Evolutionary conservation across 2,329 filamentous ascomycete species (phyloP), one percentile per base, ranked within the genome.

Genomic region (Talaromyces atroroseus): DNA sequence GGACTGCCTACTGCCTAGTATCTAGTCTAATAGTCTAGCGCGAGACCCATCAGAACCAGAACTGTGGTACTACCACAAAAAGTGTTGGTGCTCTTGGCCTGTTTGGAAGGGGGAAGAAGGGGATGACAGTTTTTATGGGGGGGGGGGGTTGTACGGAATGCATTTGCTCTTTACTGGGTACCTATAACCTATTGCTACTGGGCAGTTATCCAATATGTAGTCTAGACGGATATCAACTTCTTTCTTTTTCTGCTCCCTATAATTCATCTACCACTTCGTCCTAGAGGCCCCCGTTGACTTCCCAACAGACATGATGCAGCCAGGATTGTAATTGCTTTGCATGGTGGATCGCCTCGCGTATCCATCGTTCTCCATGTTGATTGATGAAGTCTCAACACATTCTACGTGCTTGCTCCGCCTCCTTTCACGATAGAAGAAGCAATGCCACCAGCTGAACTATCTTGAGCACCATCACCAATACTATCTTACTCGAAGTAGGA

Each of bases 41-140:
- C 34, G 24, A 49, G 52, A 48, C 45, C 52, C 52, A 54, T 48
- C 34, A 49, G 44, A 54, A 48, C 52, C 45, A 54, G 38, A 32
- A 54, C 36, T 42, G 16, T 54, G 52, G 52, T 54, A 54, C 52
- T 45, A 49, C 52, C 52, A 48, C 52, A 54, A 54, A 47, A 52
- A 53, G 10, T 44, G 11, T 44, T 44, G n/a, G 40, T 23, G 40
- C 20, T 44, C 18, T 12, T 44, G 40, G 18, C 40, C 42, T 18
- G 14, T 47, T 46, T 47, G 20, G 42, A 20, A 20, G 40, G 45
- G 44, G 29, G 29, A 12, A 16, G 44, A 46, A 45, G 20, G 16
- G 26, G 23, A n/a, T 47, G 14, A 36, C 44, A 20, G 24, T 29
- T 47, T 53, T n/a, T n/a, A 46, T 12, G 40, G 50, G 34, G 26